Evolutionary conservation across 192 early-diverging fungal genomes (phyloP), one percentile per base, ranked within the genome.

Genomic region (Entomortierella beljakovae): DNA sequence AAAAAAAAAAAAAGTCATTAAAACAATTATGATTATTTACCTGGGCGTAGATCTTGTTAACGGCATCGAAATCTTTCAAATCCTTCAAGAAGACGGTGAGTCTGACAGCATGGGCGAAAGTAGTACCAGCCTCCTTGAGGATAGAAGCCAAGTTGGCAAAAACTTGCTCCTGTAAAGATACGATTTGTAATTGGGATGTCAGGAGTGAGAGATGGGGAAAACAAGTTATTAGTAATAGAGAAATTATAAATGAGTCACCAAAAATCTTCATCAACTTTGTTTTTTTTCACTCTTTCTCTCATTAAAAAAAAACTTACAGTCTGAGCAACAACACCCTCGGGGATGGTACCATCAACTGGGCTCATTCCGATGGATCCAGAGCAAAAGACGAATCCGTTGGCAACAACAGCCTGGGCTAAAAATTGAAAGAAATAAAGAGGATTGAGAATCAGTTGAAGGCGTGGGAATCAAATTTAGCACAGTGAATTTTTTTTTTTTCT

Each of bases 81-180:
- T 92, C 88, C 84, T 95, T 93, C 53, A 99, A 82, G 85, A 97
- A 99, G 51, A 97, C 96, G 28, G 96, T 98, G 37, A 95, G 94
- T 88, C 98, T 99, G 82, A 98, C 91, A 15, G 97, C 91, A 61
- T 94, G 89, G 33, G 92, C 84, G 29, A 97, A 87, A 52, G 87
- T 87, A 52, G 94, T 90, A 57, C 92, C 88, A 35, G 93, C 85
- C 6, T 88, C 94, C 71, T 91, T 83, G 33, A 99, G 86, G 33
- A 99, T 92, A 2, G 90, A 92, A 66, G 83, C 77, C 55, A 98
- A 81, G 86, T 99, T 99, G 81, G 83, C 88, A 74, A 99, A 82
- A 26, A 85, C 87, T 84, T 92, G 93, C 32, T 57, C 70, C 82
- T 83, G 26, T 54, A 1, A 48, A 43, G 28, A 48, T 40, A 9